Conservation (phyloP, 2,329 filamentous ascomycete genomes). For the Byssoonygena ceratinophila region DNA sequence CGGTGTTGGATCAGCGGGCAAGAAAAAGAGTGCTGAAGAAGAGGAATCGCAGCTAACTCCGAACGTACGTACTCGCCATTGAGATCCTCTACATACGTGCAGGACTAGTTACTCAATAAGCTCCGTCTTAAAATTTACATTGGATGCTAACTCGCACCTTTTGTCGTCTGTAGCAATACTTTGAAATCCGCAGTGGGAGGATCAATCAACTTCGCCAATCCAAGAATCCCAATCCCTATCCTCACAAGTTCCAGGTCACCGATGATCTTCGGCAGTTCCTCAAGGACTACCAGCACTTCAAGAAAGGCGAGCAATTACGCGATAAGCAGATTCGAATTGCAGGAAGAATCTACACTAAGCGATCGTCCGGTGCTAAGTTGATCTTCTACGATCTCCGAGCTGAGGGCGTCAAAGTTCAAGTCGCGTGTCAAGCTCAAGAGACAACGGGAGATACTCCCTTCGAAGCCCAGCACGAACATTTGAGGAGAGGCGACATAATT, state of each 20-base stretch:
- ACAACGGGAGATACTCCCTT: constrained; percentile 60
- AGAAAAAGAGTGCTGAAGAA: constrained; percentile 49
- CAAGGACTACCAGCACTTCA: constrained; percentile 62
- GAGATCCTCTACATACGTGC: too few relatives aligned
- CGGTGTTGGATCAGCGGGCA: constrained; percentile 25
- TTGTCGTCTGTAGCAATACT: constrained; percentile 59
- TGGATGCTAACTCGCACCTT: not conserved
- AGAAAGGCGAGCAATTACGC: constrained; percentile 74
- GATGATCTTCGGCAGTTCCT: constrained; percentile 73
- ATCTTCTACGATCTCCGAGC: constrained; percentile 81
- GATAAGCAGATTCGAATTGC: constrained; percentile 67
- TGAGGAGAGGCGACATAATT: constrained; percentile 86
- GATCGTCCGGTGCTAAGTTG: constrained; percentile 70
- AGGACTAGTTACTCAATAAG: too few relatives aligned
- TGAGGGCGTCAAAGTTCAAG: constrained; percentile 69
- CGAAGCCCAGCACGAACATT: constrained; percentile 75
- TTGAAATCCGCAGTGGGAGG: constrained; percentile 80
- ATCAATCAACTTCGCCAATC: constrained; percentile 66
- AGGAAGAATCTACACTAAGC: constrained; percentile 81
- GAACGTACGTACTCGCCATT: constrained; percentile 48
- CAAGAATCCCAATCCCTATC: constrained; percentile 73
- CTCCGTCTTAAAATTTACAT: too few relatives aligned
- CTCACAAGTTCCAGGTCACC: constrained; percentile 84
- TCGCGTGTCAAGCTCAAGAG: constrained; percentile 83
- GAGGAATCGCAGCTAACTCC: constrained; percentile 64